These are phyloP conservation scores for Echeveria elegans DNA, from an alignment of 164 flowering plant genomes.

Conservation along the genomic window DNA sequence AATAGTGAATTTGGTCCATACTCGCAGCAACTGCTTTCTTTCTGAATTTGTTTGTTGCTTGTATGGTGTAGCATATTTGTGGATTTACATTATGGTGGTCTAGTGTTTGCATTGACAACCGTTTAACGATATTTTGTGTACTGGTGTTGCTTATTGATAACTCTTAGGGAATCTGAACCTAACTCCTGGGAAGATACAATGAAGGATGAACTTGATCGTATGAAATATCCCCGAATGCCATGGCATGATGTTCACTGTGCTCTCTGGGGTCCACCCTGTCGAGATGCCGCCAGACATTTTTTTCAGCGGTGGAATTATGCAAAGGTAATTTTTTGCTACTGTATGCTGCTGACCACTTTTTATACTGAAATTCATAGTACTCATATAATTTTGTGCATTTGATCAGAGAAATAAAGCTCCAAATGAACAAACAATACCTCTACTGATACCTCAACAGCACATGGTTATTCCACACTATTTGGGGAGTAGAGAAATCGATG, in stretches of 20 bases:
- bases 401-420: constrained; percentile 96
- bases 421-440: constrained; percentile 83
- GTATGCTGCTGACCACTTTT: background rate
- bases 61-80: background rate
- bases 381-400: background rate
- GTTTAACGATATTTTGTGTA: background rate
- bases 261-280: constrained; percentile 98
- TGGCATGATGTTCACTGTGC: constrained; percentile 99
- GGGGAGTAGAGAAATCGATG: constrained; percentile 50
- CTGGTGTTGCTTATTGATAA: background rate
- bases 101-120: background rate
- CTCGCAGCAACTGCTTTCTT: background rate
- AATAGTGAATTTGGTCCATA: background rate
- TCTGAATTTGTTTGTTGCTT: background rate
- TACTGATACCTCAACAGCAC: constrained; percentile 97
- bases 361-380: background rate
- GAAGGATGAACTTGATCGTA: constrained; percentile 91
- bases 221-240: constrained; percentile 95
- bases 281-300: constrained; percentile 94
- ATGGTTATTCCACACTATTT: constrained; percentile 98
- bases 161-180: constrained; percentile 90
- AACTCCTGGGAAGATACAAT: constrained; percentile 95
- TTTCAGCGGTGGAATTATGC: constrained; percentile 99
- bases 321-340: constrained; percentile 41
- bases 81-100: no score